Percentiles rank a stretch among this genome's conserved stretches.
These are phyloP conservation scores for Saccharomyces paradoxus DNA, from an alignment of 805 yeast species.

Conservation along the genomic window DNA sequence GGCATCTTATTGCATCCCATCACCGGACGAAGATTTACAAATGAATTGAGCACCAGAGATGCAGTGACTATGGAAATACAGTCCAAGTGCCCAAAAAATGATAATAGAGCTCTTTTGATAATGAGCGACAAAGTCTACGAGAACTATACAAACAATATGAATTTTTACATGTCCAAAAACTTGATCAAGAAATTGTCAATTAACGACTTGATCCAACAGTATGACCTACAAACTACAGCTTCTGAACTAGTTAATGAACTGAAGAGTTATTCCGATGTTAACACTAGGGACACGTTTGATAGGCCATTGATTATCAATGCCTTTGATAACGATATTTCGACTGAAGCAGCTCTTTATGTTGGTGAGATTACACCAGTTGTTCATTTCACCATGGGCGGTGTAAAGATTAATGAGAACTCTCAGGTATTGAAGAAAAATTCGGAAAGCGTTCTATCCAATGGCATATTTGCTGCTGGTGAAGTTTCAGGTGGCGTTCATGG, in stretches of 20 bases:
- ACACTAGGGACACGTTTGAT: constrained; percentile 30
- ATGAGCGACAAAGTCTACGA: constrained; percentile 39
- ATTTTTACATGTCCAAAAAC: constrained; percentile 39
- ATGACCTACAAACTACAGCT: constrained; percentile 14
- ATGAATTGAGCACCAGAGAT: constrained; percentile 50
- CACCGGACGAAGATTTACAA: constrained; percentile 42
- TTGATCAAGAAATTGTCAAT: constrained; percentile 29
- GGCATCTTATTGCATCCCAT: constrained; percentile 42
- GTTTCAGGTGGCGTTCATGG: constrained; percentile 67
- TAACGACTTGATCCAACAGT: constrained; percentile 24
- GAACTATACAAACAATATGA: constrained; percentile 42
- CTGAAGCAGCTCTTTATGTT: constrained; percentile 31
- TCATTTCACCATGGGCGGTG: constrained; percentile 65
- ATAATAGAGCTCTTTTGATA: constrained; percentile 30
- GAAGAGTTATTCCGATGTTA: constrained; percentile 14
- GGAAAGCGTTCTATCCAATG: constrained; percentile 29
- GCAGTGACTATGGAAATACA: constrained; percentile 39
- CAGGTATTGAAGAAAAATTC: constrained; percentile 33
- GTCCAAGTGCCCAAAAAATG: constrained; percentile 22
- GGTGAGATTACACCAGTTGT: constrained; percentile 55
- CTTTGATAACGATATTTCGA: constrained; percentile 20
- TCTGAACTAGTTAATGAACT: constrained; percentile 19
- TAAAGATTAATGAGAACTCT: constrained; percentile 42
- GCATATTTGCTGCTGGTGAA: constrained; percentile 59
- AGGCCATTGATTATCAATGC: constrained; percentile 31